Evolutionary conservation across 768 basidiomycete species (phyloP).

Genomic region (Kwoniella dendrophila): DNA sequence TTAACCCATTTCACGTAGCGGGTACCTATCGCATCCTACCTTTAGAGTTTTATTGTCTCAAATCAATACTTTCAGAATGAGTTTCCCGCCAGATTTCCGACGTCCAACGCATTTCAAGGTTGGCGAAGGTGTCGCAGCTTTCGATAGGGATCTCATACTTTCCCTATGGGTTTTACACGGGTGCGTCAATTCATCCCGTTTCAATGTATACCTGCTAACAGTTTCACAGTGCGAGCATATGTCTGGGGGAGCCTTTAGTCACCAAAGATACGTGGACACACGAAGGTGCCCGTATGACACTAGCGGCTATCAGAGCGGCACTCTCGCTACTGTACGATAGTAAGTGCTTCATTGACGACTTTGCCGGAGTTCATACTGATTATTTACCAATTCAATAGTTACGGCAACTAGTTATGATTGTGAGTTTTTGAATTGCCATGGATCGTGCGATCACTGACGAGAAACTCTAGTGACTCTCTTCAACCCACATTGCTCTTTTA

Average conservation of each 20-base stretch:
- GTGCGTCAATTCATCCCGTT: conserved; percentile 5
- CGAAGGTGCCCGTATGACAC: conserved; percentile 37
- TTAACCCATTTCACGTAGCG: not conserved
- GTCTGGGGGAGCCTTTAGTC: conserved; percentile 40
- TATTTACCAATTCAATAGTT: conserved; percentile 27
- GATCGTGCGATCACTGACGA: not conserved
- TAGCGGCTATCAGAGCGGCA: conserved; percentile 40
- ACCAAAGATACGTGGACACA: conserved; percentile 39
- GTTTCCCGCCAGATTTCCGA: conserved; percentile 37
- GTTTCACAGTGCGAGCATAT: conserved; percentile 27
- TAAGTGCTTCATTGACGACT: conserved; percentile 18
- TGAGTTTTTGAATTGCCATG: conserved; percentile 14
- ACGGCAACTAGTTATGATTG: conserved; percentile 46
- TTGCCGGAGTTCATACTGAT: not conserved
- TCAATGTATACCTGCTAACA: not conserved
- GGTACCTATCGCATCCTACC: conserved; percentile 17
- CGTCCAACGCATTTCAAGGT: conserved; percentile 27
- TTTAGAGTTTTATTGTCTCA: conserved; percentile 35
- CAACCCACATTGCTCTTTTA: conserved; percentile 24
- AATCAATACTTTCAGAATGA: conserved; percentile 41
- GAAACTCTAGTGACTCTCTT: conserved; percentile 38
- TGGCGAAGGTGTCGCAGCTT: not conserved
- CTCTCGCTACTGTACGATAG: conserved; percentile 50
- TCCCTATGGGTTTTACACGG: conserved; percentile 36
- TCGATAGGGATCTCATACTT: conserved; percentile 36